Conservation (phyloP, 1,284 basidiomycete species). For the Pseudozyma pruni region DNA sequence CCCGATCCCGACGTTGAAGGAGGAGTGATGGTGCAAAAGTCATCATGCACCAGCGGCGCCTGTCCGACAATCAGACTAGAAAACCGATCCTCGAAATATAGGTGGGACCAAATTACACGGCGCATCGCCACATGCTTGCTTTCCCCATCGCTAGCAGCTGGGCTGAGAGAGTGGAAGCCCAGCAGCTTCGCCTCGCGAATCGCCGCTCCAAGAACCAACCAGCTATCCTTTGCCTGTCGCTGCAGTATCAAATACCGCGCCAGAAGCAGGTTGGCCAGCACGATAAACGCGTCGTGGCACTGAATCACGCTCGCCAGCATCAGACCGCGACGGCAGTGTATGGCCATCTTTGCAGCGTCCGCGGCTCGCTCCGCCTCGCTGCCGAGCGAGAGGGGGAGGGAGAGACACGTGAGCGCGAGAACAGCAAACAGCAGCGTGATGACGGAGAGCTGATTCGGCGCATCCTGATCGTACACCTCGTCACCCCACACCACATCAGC, state of each 20-base stretch:
- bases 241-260: constrained; percentile 21
- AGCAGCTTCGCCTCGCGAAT: constrained; percentile 17
- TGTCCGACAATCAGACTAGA: constrained; percentile 22
- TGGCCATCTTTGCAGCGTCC: constrained; percentile 11
- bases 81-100: constrained; percentile 18
- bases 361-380: constrained; percentile 9
- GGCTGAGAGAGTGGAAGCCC: constrained; percentile 24
- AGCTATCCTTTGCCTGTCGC: constrained; percentile 29
- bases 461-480: constrained; percentile 12
- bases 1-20: background rate
- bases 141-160: background rate
- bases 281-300: constrained; percentile 17
- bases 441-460: constrained; percentile 20
- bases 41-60: constrained; percentile 20
- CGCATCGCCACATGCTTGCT: constrained; percentile 4
- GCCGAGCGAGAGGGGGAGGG: constrained; percentile 10
- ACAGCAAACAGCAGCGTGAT: constrained; percentile 15
- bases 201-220: constrained; percentile 12
- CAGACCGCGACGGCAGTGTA: constrained; percentile 3
- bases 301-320: constrained; percentile 18
- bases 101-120: constrained; percentile 15
- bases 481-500: constrained; percentile 20
- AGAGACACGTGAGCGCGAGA: constrained; percentile 12
- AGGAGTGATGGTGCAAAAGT: constrained; percentile 14
- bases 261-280: constrained; percentile 14